Conservation (phyloP, 257 asterid species). For the Solanum piurae region DNA sequence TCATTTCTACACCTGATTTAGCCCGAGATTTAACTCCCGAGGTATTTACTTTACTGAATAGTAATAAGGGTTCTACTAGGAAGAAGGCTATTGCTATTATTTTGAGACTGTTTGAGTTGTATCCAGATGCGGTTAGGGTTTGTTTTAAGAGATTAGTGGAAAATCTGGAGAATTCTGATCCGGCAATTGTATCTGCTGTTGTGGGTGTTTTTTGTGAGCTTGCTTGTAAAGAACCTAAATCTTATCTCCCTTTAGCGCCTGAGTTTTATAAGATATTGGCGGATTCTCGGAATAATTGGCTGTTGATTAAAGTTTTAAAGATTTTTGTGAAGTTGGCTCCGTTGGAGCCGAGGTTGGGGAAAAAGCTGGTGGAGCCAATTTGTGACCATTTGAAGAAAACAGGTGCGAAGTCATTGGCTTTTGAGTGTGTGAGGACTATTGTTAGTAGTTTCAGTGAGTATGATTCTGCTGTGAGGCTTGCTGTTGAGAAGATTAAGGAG, state of each 20-base stretch:
- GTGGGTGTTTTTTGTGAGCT: conserved; percentile 90
- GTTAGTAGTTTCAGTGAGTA: conserved; percentile 62
- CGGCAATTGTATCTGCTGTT: conserved; percentile 61
- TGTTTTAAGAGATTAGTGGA: conserved; percentile 88
- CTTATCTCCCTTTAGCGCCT: conserved; percentile 90
- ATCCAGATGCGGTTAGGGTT: conserved; percentile 84
- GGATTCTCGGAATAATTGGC: conserved; percentile 84
- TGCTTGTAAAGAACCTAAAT: conserved; percentile 55
- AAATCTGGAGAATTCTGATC: conserved; percentile 55
- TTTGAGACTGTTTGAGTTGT: conserved; percentile 59
- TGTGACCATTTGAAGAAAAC: conserved; percentile 77
- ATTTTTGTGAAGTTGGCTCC: conserved; percentile 69
- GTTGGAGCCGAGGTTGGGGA: conserved; percentile 82
- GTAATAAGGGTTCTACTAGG: conserved; percentile 38
- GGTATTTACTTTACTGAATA: conserved; percentile 48
- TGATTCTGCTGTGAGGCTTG: conserved; percentile 70
- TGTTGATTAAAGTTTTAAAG: conserved; percentile 81
- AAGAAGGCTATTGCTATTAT: conserved; percentile 60
- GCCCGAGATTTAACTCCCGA: conserved; percentile 85
- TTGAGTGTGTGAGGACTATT: conserved; percentile 76
- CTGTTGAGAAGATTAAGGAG: conserved; percentile 64
- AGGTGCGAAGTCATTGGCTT: conserved; percentile 72
- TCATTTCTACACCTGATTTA: conserved; percentile 64
- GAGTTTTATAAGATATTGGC: conserved; percentile 74
- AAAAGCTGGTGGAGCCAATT: conserved; percentile 64